Conservation (phyloP, 306 rosid genomes). For the Pterocarpus macrocarpus region DNA sequence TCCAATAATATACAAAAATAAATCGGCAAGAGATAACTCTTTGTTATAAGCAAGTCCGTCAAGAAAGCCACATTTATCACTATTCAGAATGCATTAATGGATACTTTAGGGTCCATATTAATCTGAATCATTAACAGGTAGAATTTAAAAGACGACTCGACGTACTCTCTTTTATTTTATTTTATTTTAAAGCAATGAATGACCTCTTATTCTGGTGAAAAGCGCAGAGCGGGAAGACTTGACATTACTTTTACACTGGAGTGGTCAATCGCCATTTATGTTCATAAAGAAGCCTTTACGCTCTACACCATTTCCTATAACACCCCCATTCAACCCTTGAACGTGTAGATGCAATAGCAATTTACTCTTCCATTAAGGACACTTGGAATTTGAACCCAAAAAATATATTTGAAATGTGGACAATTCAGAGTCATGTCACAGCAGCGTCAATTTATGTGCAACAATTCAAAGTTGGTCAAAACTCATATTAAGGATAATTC, state of each 20-base stretch:
- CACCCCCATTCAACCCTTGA: neutral
- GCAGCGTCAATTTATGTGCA: too few relatives aligned
- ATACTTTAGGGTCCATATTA: neutral
- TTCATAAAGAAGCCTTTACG: slow-evolving; percentile 25
- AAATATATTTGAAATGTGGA: slow-evolving; percentile 1
- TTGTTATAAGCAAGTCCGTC: neutral
- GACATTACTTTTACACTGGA: neutral
- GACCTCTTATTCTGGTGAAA: neutral
- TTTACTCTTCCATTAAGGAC: slow-evolving; percentile 12
- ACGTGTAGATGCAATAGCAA: slow-evolving; percentile 6
- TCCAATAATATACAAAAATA: too few relatives aligned
- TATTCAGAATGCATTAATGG: neutral
- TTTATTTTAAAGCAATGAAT: slow-evolving; percentile 11
- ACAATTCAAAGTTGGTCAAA: too few relatives aligned
- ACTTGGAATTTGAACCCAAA: slow-evolving; percentile 24
- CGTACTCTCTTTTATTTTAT: too few relatives aligned
- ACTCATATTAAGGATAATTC: too few relatives aligned
- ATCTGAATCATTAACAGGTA: neutral
- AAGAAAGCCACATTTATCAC: neutral
- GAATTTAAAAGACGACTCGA: neutral
- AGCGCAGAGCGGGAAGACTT: neutral
- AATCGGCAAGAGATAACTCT: too few relatives aligned
- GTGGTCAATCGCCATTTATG: slow-evolving; percentile 42
- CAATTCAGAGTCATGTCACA: neutral
- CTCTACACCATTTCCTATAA: slow-evolving; percentile 43